A percentile compares a stretch with the other conserved stretches of the same genome.
phyloP scores from a whole-genome alignment of 2,329 filamentous ascomycete species.

The Mariannaea elegans region DNA sequence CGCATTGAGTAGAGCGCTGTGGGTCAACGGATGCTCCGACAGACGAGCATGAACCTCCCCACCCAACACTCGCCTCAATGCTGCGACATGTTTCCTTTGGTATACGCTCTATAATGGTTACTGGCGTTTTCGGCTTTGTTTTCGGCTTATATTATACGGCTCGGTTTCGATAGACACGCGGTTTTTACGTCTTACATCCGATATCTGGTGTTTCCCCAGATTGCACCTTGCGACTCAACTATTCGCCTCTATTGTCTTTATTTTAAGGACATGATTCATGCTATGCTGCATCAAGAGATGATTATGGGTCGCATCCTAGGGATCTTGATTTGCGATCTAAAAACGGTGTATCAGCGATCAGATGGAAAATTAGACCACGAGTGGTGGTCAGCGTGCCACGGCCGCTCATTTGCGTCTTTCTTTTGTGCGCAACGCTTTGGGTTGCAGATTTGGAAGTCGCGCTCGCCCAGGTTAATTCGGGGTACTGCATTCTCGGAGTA shows the following conservation, averaged over 20 bases:
- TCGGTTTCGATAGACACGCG: slow-evolving; percentile 39
- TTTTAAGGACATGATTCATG: no score
- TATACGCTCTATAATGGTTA: slow-evolving; percentile 48
- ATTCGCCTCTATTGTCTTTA: background rate
- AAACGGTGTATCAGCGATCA: slow-evolving; percentile 8
- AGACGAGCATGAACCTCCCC: background rate
- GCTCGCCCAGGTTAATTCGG: slow-evolving; percentile 16
- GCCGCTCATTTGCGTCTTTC: slow-evolving; percentile 24
- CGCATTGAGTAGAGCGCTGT: slow-evolving; percentile 25
- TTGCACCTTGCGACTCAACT: background rate
- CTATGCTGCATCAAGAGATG: no score
- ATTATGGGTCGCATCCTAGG: background rate
- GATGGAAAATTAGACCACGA: slow-evolving; percentile 18
- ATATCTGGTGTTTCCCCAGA: slow-evolving; percentile 9
- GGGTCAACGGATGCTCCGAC: slow-evolving; percentile 1
- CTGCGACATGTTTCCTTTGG: slow-evolving; percentile 28
- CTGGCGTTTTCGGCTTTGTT: slow-evolving; percentile 40
- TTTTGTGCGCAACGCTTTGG: slow-evolving; percentile 28
- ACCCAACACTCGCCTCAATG: slow-evolving; percentile 1
- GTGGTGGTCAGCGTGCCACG: slow-evolving; percentile 23
- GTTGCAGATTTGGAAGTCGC: slow-evolving; percentile 4
- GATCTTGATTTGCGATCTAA: slow-evolving; percentile 2
- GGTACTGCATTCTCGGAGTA: slow-evolving; percentile 19
- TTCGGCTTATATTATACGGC: slow-evolving; percentile 38
- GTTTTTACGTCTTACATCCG: slow-evolving; percentile 29